Evolutionary conservation across 805 yeast species (phyloP).

Genomic region (Yamadazyma laniorum): DNA sequence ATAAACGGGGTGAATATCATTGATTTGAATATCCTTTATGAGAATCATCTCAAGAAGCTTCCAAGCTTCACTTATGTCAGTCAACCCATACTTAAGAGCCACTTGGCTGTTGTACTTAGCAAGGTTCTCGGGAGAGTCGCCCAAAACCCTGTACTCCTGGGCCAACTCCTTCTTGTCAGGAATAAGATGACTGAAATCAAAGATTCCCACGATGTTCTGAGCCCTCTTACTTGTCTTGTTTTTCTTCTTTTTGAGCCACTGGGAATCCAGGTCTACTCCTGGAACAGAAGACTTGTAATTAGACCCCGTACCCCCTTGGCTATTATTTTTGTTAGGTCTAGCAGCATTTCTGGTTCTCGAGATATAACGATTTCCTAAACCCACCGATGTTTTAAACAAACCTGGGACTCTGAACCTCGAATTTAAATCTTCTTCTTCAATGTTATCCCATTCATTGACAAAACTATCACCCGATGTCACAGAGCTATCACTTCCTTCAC

Average conservation of each 20-base stretch:
- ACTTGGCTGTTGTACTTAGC: constrained; percentile 71
- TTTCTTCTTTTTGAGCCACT: constrained; percentile 15
- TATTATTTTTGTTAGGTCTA: constrained; percentile 26
- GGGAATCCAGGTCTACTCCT: constrained; percentile 27
- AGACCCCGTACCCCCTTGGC: constrained; percentile 39
- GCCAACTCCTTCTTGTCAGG: constrained; percentile 77
- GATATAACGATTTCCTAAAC: constrained; percentile 34
- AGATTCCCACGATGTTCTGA: constrained; percentile 55
- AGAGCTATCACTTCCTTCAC: constrained; percentile 15
- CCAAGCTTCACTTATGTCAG: constrained; percentile 76
- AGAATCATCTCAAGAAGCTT: constrained; percentile 49
- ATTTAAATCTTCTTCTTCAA: constrained; percentile 53
- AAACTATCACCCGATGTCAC: constrained; percentile 55
- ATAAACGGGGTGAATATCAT: constrained; percentile 15
- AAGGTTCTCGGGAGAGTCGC: constrained; percentile 60
- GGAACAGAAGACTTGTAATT: constrained; percentile 36
- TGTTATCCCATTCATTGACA: constrained; percentile 67
- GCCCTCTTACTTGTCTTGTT: constrained; percentile 27
- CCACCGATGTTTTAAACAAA: constrained; percentile 40
- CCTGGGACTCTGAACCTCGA: constrained; percentile 52
- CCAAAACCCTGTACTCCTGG: constrained; percentile 59
- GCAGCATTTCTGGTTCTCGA: constrained; percentile 17
- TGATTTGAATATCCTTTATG: constrained; percentile 39
- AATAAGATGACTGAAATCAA: constrained; percentile 65
- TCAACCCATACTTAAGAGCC: constrained; percentile 60